Base-by-base conservation (phyloP, 768 basidiomycete genomes). In the Lactifluus subvellereus region DNA sequence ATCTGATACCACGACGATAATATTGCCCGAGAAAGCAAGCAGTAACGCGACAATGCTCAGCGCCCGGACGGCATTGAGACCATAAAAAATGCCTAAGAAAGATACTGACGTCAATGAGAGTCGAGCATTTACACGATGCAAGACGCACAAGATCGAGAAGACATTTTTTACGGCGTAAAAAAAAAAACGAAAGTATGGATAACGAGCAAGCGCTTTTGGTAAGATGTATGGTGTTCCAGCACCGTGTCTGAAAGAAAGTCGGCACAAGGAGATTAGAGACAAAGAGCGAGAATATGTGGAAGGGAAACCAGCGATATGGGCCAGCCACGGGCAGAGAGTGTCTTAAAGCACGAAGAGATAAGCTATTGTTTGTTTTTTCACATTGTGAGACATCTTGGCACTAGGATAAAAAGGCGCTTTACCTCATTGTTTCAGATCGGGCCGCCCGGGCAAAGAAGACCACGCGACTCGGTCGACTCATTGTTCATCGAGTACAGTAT, bases 1-100 rank as follows among this genome's bases (percentile, higher is more conserved):
- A 70, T 92, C 89, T 56, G 82, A 80, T 32, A 86, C 86, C 49
- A 91, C 79, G 32, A 84, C 85, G 58, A 89, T 81, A 63, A 90
- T 84, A 64, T 83, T 91, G 77, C 83, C 91, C 14, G 89, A 77
- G 65, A 96, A 88, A 49, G 93, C 89, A 52, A 95, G 83, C 7
- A 89, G 65, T 57, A 96, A 80, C 8, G 84, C 80, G 56, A 95
- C 80, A 69, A 97, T 84, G 75, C 90, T 91, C 51, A 97, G 74
- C 40, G 81, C 75, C 33, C 94, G 90, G 70, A 91, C 81, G 70
- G 72, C 79, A 70, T 96, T 95, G 70, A 96, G 86, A 51, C 80
- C 82, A 69, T 90, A 84, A 77, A 92, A 94, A 30, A 82, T 70
- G 68, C 85, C 80, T 82, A 66, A 10, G 27, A 20, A 32, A 1